Conservation (phyloP, 148 eudicot genomes). For the Suaeda aralocaspica region DNA sequence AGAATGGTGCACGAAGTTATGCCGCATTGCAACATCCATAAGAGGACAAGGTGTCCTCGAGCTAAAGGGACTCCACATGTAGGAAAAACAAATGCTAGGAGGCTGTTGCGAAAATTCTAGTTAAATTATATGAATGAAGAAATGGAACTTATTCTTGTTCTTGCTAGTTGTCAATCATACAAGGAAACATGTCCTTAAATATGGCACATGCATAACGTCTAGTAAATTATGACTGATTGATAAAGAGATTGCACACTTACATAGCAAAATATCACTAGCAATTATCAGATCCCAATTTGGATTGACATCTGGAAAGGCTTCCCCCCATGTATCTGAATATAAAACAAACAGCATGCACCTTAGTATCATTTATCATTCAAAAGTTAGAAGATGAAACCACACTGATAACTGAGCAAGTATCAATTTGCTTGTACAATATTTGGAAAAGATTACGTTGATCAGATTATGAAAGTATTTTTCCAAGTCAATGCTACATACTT, state of each 20-base stretch:
- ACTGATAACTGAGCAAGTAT: background rate
- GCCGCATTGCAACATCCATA: background rate
- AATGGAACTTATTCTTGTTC: background rate
- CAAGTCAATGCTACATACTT: background rate
- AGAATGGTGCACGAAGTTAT: too few species aligned
- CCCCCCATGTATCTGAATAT: conserved; percentile 94
- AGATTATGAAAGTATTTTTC: too few species aligned
- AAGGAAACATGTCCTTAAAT: background rate
- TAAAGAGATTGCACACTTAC: conserved; percentile 43
- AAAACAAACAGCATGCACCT: conserved; percentile 1
- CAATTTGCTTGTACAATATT: background rate
- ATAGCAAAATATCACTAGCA: conserved; percentile 90
- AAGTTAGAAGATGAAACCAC: background rate
- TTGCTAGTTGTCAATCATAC: background rate
- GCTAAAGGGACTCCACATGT: background rate
- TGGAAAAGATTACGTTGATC: background rate
- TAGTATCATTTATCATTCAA: conserved; percentile 3
- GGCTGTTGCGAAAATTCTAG: background rate
- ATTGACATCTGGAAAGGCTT: conserved; percentile 46
- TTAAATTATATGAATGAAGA: background rate
- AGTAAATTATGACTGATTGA: background rate
- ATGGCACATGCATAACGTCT: background rate
- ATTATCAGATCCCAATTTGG: conserved; percentile 86
- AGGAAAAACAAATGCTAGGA: too few species aligned
- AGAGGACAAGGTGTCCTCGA: background rate